Percentiles rank a stretch among this genome's conserved stretches.
Conservation (phyloP, 106 monocot genomes). For the Amphibolis antarctica region DNA sequence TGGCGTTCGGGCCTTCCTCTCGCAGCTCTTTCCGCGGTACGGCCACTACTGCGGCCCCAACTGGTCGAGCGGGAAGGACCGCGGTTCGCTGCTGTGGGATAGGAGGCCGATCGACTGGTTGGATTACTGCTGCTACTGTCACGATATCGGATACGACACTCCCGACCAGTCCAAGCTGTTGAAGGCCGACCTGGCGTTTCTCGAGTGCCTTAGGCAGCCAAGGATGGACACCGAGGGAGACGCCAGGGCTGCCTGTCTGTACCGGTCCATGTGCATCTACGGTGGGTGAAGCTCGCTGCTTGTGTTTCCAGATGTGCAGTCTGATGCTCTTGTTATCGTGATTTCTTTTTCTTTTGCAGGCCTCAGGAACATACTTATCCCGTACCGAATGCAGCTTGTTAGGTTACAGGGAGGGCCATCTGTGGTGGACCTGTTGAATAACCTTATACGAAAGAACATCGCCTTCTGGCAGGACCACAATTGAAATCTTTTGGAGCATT, state of each 20-base stretch:
- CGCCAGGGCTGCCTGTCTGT: constrained; percentile 35
- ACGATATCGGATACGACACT: constrained; percentile 92
- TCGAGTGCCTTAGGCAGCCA: constrained; percentile 73
- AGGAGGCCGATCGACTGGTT: constrained; percentile 84
- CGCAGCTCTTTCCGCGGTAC: constrained; percentile 84
- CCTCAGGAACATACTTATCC: constrained; percentile 70
- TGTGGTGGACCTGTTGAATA: constrained; percentile 22
- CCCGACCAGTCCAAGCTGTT: constrained; percentile 75
- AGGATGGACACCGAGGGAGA: constrained; percentile 64
- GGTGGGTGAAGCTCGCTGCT: constrained; percentile 28
- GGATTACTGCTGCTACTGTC: constrained; percentile 97
- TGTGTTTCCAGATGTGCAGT: background rate
- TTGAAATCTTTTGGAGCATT: background rate
- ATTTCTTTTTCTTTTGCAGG: constrained; percentile 35
- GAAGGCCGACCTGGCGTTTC: constrained; percentile 80
- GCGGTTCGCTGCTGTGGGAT: constrained; percentile 83
- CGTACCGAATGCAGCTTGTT: constrained; percentile 83
- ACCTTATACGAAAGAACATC: constrained; percentile 18
- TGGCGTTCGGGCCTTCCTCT: constrained; percentile 65
- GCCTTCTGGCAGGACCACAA: constrained; percentile 6
- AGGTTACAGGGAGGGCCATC: constrained; percentile 44
- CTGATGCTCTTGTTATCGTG: background rate
- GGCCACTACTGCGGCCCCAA: constrained; percentile 98
- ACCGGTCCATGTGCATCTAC: constrained; percentile 79
- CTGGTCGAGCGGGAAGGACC: constrained; percentile 98